Evolutionary conservation across 345 rosid species (phyloP), one percentile per base, ranked within the genome.

Genomic region (Cardamine resedifolia): DNA sequence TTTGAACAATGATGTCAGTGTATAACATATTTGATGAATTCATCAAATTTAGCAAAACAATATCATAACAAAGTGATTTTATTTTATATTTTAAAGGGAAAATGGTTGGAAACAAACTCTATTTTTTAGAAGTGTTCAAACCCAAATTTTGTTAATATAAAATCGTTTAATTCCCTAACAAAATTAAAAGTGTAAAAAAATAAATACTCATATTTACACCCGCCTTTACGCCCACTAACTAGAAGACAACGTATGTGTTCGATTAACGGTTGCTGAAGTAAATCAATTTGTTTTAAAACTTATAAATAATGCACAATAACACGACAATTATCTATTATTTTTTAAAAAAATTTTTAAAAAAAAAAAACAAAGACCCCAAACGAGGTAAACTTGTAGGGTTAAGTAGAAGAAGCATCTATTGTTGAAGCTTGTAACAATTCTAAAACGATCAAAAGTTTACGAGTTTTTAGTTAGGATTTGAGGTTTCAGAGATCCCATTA

Each of bases 401-500:
- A 55, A 43, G 57, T 52, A 41, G 69, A 21, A 38, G 31, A 7
- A 21, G 21, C 34, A 51, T 49, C 39, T 27, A 61, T 28, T 50
- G 52, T 50, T 71, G 45, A 62, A 61, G 53, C 44, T 38, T 50
- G 16, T 48, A 55, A 55, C 77, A 64, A 44, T 24, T 55, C 45
- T 41, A 5, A 43, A 57, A 65, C 66, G 7, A 57, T 67, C 48
- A 67, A 50, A 74, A 39, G 66, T 52, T 57, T 73, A 57, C 18
- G 15, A 27, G 10, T 15, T 21, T 49, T 68, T 68, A 62, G 50
- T 58, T 38, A 56, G 66, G 6, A 47, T 20, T 59, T 57, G 55
- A 70, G 26, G 56, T 62, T 47, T 61, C 64, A 53, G 65, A 43
- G 59, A 48, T 70, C 43, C 72, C 80, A 66, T 81, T 68, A 59